phyloP scores from a whole-genome alignment of 2,329 filamentous ascomycete species.

The Paracoccidioides brasiliensis region DNA sequence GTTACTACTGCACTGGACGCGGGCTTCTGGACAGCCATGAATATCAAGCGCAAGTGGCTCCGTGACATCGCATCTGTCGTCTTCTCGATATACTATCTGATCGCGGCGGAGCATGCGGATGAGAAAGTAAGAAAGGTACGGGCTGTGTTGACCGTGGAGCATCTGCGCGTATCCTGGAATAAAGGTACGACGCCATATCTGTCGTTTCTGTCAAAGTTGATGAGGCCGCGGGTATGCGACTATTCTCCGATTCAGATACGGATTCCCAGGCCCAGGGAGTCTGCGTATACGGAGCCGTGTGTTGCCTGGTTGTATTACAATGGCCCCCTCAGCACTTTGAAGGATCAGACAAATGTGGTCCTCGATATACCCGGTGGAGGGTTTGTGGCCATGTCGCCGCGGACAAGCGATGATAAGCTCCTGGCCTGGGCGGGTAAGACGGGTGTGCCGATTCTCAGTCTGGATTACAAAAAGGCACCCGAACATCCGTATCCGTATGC shows the following conservation, averaged over 20 bases:
- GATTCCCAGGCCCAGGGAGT: conserved; percentile 67
- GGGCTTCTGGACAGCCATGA: conserved; percentile 98
- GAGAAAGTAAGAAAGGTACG: conserved; percentile 91
- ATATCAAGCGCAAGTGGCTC: conserved; percentile 65
- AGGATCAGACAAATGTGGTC: conserved; percentile 63
- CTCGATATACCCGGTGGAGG: conserved; percentile 88
- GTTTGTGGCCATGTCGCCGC: conserved; percentile 93
- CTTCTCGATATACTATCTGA: conserved; percentile 81
- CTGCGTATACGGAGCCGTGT: conserved; percentile 71
- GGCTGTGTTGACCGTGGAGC: conserved; percentile 75
- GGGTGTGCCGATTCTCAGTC: conserved; percentile 73
- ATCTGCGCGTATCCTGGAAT: conserved; percentile 87
- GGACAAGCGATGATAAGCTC: conserved; percentile 86
- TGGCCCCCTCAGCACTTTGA: conserved; percentile 64
- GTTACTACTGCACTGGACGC: conserved; percentile 87
- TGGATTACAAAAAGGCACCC: conserved; percentile 82
- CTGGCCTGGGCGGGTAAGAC: conserved; percentile 84
- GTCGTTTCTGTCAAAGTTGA: conserved; percentile 53
- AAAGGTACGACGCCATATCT: conserved; percentile 85
- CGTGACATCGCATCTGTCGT: conserved; percentile 70
- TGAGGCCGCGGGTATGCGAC: conserved; percentile 65
- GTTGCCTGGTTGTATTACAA: conserved; percentile 90
- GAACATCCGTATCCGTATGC: conserved; percentile 78
- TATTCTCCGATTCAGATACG: conserved; percentile 72
- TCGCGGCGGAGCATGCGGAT: conserved; percentile 86